Evolutionary conservation across 352 stramenopile species (phyloP).

Genomic region (Phytophthora syringae): DNA sequence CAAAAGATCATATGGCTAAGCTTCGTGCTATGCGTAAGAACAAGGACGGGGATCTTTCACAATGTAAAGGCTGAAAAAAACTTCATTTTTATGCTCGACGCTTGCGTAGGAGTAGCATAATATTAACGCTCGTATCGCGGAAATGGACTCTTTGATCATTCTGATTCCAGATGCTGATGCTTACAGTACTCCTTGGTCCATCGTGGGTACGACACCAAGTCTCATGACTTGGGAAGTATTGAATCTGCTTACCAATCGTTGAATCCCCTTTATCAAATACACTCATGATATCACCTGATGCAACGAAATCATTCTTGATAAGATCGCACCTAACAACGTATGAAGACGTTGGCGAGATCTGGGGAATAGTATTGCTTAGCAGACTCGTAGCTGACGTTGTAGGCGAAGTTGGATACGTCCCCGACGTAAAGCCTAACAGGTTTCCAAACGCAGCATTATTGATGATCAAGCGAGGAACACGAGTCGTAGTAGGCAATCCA

Average conservation of each 20-base stretch:
- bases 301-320: neutral
- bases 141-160: constrained; percentile 1
- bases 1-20: neutral
- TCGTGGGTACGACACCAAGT: no score
- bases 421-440: constrained; percentile 1
- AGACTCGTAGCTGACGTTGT: neutral
- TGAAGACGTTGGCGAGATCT: neutral
- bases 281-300: neutral
- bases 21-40: neutral
- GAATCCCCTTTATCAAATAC: neutral
- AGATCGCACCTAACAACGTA: constrained; percentile 13
- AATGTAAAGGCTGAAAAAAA: neutral
- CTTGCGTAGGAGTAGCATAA: constrained; percentile 5
- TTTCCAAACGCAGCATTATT: constrained; percentile 6
- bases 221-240: neutral
- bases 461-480: constrained; percentile 2
- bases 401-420: neutral
- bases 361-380: neutral
- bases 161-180: neutral
- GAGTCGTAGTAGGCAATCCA: constrained; percentile 17
- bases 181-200: no score
- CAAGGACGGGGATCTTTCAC: neutral
- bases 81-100: constrained; percentile 1
- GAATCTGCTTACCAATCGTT: neutral
- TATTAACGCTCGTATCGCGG: neutral